Evolutionary conservation across 495 filamentous ascomycete species (phyloP), one percentile per base, ranked within the genome.

Genomic region (Penicillium odoratum): DNA sequence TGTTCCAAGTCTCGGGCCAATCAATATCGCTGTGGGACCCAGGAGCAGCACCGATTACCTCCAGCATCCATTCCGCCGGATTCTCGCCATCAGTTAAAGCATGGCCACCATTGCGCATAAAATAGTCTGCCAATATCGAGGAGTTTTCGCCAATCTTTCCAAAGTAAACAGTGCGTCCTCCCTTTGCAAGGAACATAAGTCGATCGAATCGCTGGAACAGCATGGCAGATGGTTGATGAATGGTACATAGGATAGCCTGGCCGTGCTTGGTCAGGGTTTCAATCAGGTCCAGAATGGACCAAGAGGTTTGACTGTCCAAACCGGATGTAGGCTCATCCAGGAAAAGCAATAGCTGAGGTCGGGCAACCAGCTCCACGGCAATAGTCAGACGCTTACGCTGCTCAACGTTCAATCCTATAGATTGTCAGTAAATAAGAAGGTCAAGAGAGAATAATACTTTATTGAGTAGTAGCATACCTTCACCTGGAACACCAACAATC

Each of bases 151-250:
- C 91, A 34, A 96, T 87, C 8, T 89, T 84, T 36, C 92, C 91
- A 67, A 92, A 96, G 74, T 96, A 95, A 29, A 96, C 88, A 1
- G 90, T 90, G 2, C 48, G 48, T n/a, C 60, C 56, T 40, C 90
- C 91, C 45, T 81, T 84, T 1, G 85, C 84, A 26, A 96, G 76
- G 75, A 96, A 92, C 9, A 94, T 73, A 5, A 98, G 77, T 25
- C 89, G 85, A 69, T 97, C 93, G 64, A 97, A 98, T 55, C 90
- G 83, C 65, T 95, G 88, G 76, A 98, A 95, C 33, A 98, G 79
- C 71, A 95, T 89, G 33, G 91, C 91, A 0, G 88, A 92, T 3
- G 92, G 92, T 68, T 98, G 93, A 71, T 98, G 93, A 61, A 98
- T 97, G 6, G 92, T 97, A 69, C 89, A 94, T 5, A 97, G 83